A percentile compares a stretch with the other conserved stretches of the same genome.
Evolutionary conservation across 805 yeast genomes (phyloP).

Genomic region (Candida namnaoensis): DNA sequence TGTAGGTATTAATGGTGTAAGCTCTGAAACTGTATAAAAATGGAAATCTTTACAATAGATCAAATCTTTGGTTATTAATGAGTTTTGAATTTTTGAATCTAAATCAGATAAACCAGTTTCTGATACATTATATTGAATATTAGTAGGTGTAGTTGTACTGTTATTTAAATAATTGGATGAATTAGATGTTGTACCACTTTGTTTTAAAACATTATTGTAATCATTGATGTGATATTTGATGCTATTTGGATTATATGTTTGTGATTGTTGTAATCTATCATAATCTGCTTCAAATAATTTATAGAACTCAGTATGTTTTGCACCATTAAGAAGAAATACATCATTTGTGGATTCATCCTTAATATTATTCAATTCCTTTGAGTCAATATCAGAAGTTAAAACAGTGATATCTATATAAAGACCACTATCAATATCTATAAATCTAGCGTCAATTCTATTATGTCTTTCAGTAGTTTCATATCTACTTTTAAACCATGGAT

Average conservation of each 20-base stretch:
- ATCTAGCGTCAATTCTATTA: constrained; percentile 63
- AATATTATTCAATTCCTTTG: background rate
- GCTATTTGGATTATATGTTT: background rate
- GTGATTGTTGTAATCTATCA: constrained; percentile 5
- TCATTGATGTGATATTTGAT: too few relatives aligned
- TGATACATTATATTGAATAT: too few relatives aligned
- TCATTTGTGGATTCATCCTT: too few relatives aligned
- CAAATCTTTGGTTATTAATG: background rate
- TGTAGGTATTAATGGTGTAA: constrained; percentile 42
- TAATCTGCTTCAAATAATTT: constrained; percentile 4
- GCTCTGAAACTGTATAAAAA: constrained; percentile 35
- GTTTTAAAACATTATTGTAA: too few relatives aligned
- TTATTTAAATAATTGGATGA: too few relatives aligned
- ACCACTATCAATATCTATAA: constrained; percentile 63
- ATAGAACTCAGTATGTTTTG: constrained; percentile 2
- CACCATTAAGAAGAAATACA: background rate
- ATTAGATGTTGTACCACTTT: too few relatives aligned
- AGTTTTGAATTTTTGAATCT: background rate
- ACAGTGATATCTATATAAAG: constrained; percentile 64
- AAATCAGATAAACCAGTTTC: background rate
- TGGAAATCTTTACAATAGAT: constrained; percentile 52
- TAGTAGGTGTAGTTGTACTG: too few relatives aligned
- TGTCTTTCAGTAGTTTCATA: constrained; percentile 32
- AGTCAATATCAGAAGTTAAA: constrained; percentile 1
- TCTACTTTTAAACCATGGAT: constrained; percentile 40